These are phyloP conservation scores for Xylariaceae sp. DNA, from an alignment of 2,329 filamentous ascomycete genomes.

Conservation along the genomic window DNA sequence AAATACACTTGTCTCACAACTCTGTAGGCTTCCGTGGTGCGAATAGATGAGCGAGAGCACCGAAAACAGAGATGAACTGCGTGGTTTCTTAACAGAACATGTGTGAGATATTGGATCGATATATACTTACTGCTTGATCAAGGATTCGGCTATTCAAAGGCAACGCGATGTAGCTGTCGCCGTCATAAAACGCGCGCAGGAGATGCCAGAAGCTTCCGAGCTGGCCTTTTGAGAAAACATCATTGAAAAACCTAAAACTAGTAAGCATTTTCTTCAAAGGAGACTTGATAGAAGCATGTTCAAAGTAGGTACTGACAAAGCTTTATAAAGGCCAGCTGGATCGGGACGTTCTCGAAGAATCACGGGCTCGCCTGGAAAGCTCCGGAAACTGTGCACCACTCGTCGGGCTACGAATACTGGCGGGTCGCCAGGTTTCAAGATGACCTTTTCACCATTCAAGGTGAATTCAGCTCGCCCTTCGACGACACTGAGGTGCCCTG, in stretches of 20 bases:
- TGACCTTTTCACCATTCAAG: conserved; percentile 12
- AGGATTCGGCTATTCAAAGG: conserved; percentile 15
- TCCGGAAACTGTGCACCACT: conserved; percentile 12
- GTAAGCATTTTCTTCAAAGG: neutral
- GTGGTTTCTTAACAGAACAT: neutral
- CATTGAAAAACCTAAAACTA: conserved; percentile 18
- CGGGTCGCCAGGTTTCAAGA: conserved; percentile 16
- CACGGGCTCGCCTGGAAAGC: conserved; percentile 13
- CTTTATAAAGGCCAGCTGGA: conserved; percentile 17
- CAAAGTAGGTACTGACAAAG: conserved; percentile 7
- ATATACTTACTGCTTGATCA: conserved; percentile 14
- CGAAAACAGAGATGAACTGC: conserved; percentile 17
- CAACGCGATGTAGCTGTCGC: conserved; percentile 13
- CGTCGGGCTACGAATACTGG: conserved; percentile 9
- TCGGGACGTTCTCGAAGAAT: conserved; percentile 14
- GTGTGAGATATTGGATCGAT: neutral
- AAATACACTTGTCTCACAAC: no score
- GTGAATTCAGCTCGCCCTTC: conserved; percentile 15
- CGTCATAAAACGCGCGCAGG: conserved; percentile 17
- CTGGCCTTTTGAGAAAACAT: conserved; percentile 10
- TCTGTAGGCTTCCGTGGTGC: neutral
- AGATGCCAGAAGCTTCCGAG: conserved; percentile 13
- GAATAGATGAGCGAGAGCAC: conserved; percentile 14
- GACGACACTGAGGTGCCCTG: conserved; percentile 13
- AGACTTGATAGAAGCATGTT: neutral